Percentiles rank a stretch among this genome's conserved stretches.
Evolutionary conservation across 2,329 filamentous ascomycete genomes (phyloP).

Genomic region (Penicillium aurantiogriseum): DNA sequence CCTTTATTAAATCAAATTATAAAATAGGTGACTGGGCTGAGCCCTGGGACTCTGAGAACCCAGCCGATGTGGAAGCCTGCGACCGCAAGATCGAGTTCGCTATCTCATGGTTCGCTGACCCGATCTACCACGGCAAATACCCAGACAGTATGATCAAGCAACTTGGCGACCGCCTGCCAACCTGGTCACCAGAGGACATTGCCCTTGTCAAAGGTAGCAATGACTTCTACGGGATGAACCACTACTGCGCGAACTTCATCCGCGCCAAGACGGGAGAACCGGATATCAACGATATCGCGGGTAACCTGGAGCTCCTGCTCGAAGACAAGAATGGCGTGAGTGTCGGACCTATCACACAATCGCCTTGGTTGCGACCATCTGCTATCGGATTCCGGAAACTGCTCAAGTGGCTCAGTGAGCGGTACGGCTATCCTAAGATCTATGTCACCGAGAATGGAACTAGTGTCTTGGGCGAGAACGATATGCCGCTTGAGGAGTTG

Average conservation of each 20-base stretch:
- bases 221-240: slow-evolving; percentile 94
- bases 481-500: slow-evolving; percentile 67
- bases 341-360: slow-evolving; percentile 81
- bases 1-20: neutral
- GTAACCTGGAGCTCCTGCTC: slow-evolving; percentile 71
- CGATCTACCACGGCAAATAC: slow-evolving; percentile 80
- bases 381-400: slow-evolving; percentile 74
- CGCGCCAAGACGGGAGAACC: slow-evolving; percentile 65
- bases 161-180: slow-evolving; percentile 72
- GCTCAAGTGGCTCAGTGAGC: slow-evolving; percentile 71
- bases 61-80: slow-evolving; percentile 70
- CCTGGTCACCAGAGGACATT: slow-evolving; percentile 69
- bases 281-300: slow-evolving; percentile 65
- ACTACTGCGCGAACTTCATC: slow-evolving; percentile 88
- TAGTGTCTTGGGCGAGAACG: slow-evolving; percentile 77
- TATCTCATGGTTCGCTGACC: slow-evolving; percentile 86
- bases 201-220: slow-evolving; percentile 80
- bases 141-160: slow-evolving; percentile 80
- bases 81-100: slow-evolving; percentile 82
- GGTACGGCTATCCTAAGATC: slow-evolving; percentile 73
- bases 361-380: slow-evolving; percentile 74
- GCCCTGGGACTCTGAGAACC: slow-evolving; percentile 77
- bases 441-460: slow-evolving; percentile 90
- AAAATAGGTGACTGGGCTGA: slow-evolving; percentile 68
- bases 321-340: slow-evolving; percentile 68